phyloP scores from a whole-genome alignment of 805 yeast species.

The Schizosaccharomyces pombe region DNA sequence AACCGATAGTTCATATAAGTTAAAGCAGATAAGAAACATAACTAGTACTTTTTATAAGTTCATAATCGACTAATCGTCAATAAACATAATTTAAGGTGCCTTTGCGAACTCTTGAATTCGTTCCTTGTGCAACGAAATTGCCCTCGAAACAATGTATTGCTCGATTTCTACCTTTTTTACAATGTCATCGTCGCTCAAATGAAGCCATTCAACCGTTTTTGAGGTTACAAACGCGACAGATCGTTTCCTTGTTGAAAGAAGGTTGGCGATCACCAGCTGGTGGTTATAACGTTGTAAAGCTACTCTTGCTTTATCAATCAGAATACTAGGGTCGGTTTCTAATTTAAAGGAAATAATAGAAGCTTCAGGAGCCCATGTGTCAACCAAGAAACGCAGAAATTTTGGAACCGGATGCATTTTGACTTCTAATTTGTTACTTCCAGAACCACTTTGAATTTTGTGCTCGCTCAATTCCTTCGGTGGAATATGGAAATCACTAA shows the following conservation, averaged over 20 bases:
- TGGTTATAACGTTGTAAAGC: conserved; percentile 75
- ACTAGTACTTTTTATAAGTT: too few relatives aligned
- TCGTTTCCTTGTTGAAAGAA: conserved; percentile 64
- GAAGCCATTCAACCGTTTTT: neutral
- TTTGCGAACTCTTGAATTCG: neutral
- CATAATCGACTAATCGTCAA: too few relatives aligned
- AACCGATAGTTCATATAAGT: too few relatives aligned
- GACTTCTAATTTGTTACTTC: conserved; percentile 52
- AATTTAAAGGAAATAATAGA: conserved; percentile 86
- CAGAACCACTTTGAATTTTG: conserved; percentile 64
- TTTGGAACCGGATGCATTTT: conserved; percentile 92
- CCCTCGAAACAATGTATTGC: neutral
- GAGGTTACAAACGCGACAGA: conserved; percentile 59
- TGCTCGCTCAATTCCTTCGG: conserved; percentile 69
- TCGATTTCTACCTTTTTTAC: neutral
- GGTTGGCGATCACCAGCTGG: conserved; percentile 82
- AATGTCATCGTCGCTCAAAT: neutral
- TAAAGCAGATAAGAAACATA: too few relatives aligned
- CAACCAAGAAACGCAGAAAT: conserved; percentile 66
- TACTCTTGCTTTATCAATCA: conserved; percentile 49
- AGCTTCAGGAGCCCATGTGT: conserved; percentile 83
- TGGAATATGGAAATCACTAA: conserved; percentile 86
- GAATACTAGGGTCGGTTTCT: conserved; percentile 57
- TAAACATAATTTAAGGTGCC: too few relatives aligned
- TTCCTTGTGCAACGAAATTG: neutral